These are phyloP conservation scores for Solanum virginianum DNA, from an alignment of 257 asterid species.

Conservation along the genomic window DNA sequence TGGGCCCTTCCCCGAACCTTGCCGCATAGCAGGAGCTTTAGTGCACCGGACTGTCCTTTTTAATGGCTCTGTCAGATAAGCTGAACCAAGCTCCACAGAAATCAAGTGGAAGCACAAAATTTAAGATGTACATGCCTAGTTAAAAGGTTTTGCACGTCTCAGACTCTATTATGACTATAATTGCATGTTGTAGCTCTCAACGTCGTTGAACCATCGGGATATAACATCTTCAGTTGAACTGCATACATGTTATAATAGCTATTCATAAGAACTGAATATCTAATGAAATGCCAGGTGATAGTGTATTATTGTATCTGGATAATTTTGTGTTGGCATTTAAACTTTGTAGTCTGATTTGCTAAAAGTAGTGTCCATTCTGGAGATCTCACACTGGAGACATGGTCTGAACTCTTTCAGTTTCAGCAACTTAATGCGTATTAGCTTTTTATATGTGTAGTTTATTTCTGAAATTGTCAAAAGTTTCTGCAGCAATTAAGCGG, in stretches of 20 bases:
- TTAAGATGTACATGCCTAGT: background rate
- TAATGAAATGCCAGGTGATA: background rate
- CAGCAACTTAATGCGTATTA: background rate
- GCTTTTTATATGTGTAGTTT: background rate
- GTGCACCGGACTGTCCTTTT: no score
- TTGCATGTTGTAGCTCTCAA: background rate
- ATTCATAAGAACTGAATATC: background rate
- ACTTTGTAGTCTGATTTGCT: background rate
- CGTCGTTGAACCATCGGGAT: background rate
- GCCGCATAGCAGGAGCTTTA: no score
- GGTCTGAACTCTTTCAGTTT: background rate
- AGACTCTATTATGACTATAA: background rate
- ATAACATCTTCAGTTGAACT: background rate
- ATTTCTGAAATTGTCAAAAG: background rate
- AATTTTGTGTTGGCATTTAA: background rate
- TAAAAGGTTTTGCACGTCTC: background rate
- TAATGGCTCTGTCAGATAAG: background rate
- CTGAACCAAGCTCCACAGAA: background rate
- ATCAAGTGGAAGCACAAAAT: background rate
- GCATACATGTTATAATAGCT: background rate
- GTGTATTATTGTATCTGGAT: background rate
- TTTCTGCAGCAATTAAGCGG: conserved; percentile 68
- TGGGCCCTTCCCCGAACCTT: no score
- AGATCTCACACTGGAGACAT: background rate
- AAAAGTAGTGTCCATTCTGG: background rate